Base-by-base conservation (phyloP, 345 rosid species). In the Anastatica hierochuntica region DNA sequence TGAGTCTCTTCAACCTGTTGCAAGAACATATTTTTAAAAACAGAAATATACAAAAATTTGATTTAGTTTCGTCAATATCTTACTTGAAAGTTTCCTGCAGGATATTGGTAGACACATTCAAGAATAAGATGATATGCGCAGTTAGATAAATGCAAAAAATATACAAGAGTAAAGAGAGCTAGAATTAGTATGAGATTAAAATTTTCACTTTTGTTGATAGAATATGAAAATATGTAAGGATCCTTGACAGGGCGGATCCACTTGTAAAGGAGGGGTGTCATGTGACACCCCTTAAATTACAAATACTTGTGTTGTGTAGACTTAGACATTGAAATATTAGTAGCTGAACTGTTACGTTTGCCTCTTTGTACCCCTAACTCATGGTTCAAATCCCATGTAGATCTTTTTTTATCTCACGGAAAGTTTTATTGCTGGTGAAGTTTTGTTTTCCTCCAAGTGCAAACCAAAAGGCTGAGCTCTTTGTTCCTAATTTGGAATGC, bases 31-130 rank as follows among this genome's bases (percentile, higher is more conserved):
- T 64, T 42, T 55, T 57, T 62, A 67, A 58, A 58, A 62, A 23
- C 18, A 31, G 59, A 43, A 62, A 53, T 21, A n/a, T n/a, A n/a
- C n/a, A n/a, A n/a, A 39, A 40, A 41, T 54, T 60, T 2, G 1
- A 23, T n/a, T n/a, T n/a, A n/a, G n/a, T n/a, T 18, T 48, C 55
- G 60, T 44, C 39, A 21, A 60, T 14, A 59, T 64, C 86, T 85
- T 71, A 92, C 99, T 95, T 85, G 84, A 71, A 88, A 81, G 58
- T 94, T 94, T 67, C 88, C 99, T 85, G 84, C 40, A n/a, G 44
- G 51, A 61, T 52, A 64, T 73, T 70, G 9, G 56, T 26, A 37
- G 62, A 36, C 50, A 53, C 60, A 68, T 65, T 60, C 63, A 43
- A 49, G n/a, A n/a, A n/a, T n/a, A n/a, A n/a, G n/a, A n/a, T n/a